Conservation (phyloP, 768 basidiomycete genomes). For the Leccinum disarticulatum region DNA sequence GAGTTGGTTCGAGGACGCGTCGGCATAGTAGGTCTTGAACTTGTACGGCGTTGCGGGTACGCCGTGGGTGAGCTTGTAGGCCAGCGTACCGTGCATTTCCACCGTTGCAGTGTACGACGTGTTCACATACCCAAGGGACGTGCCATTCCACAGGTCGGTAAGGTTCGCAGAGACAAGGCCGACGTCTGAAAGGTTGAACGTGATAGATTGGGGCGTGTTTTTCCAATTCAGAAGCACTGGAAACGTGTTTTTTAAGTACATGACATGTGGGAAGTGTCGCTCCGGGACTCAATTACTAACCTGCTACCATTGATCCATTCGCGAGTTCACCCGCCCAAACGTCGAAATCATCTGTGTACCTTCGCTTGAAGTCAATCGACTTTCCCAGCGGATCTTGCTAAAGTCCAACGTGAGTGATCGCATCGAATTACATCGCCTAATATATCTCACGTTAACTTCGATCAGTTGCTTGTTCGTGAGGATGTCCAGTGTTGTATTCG, state of each 20-base stretch:
- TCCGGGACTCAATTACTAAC: not conserved
- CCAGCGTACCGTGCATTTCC: constrained; percentile 5
- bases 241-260: not conserved
- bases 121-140: not conserved
- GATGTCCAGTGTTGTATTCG: not conserved
- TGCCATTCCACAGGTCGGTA: constrained; percentile 6
- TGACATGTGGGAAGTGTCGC: not conserved
- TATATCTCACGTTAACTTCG: constrained; percentile 5
- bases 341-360: constrained; percentile 13
- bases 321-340: constrained; percentile 12
- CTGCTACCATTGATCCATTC: constrained; percentile 8
- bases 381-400: constrained; percentile 16
- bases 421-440: not conserved
- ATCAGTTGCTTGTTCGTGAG: constrained; percentile 11
- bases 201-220: not conserved
- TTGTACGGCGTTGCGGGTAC: not conserved
- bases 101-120: not conserved
- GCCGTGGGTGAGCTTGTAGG: constrained; percentile 5
- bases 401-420: not conserved
- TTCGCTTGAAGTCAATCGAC: constrained; percentile 10
- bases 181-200: constrained; percentile 8
- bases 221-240: constrained; percentile 12
- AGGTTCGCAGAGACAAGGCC: constrained; percentile 6
- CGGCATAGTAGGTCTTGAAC: constrained; percentile 3
- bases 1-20: constrained; percentile 3